These are phyloP conservation scores for Typha latifolia DNA, from an alignment of 176 grass and related monocot genomes.

Conservation along the genomic window DNA sequence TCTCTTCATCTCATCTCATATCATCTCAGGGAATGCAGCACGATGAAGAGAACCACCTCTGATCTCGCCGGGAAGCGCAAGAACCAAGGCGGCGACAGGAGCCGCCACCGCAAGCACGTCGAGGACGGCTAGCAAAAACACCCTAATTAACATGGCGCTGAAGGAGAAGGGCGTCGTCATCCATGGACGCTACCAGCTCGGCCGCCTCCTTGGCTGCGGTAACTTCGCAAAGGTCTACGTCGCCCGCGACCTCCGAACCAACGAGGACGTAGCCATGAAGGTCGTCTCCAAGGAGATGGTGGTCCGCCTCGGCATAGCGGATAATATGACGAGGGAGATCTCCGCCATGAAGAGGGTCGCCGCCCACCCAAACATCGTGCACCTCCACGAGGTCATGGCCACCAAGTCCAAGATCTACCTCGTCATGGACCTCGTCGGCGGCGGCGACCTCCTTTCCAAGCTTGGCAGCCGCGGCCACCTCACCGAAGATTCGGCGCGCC, in stretches of 20 bases:
- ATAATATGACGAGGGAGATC: conserved; percentile 15
- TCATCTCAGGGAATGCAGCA: too few species aligned
- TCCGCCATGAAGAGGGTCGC: conserved; percentile 14
- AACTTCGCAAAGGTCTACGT: conserved; percentile 26
- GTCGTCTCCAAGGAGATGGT: conserved; percentile 19
- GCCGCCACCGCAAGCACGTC: too few species aligned
- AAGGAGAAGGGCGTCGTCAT: conserved; percentile 1
- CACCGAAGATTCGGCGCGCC: background rate
- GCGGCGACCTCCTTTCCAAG: conserved; percentile 20
- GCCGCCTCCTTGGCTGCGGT: conserved; percentile 24
- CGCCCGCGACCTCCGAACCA: conserved; percentile 18
- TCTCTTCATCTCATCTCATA: too few species aligned
- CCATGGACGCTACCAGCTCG: conserved; percentile 26
- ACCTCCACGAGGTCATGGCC: conserved; percentile 41
- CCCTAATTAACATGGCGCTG: too few species aligned
- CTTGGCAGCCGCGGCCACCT: conserved; percentile 14
- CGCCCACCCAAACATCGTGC: conserved; percentile 20
- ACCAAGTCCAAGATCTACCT: conserved; percentile 37
- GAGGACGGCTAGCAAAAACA: too few species aligned
- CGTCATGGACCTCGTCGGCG: conserved; percentile 30
- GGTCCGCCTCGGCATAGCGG: background rate
- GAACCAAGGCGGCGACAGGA: too few species aligned
- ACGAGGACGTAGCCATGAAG: conserved; percentile 22
- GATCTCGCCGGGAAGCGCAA: too few species aligned
- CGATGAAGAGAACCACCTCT: too few species aligned